A percentile compares a stretch with the other conserved stretches of the same genome.
Evolutionary conservation across 2,329 filamentous ascomycete species (phyloP).

Genomic region (Alternaria tenuissima): DNA sequence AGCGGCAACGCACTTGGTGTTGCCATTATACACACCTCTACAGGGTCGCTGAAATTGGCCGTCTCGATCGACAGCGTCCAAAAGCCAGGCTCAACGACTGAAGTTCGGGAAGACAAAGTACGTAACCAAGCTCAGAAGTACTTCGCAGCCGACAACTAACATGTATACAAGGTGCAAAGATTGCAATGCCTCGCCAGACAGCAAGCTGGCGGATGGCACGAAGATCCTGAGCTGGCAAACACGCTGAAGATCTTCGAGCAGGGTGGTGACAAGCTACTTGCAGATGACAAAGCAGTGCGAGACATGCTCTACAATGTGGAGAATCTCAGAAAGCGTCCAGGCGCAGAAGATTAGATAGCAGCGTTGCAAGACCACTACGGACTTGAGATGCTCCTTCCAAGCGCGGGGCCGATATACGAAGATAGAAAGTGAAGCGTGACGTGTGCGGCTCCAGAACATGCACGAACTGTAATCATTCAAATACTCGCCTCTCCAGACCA

Average conservation of each 20-base stretch:
- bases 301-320: slow-evolving; percentile 58
- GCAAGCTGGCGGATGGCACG: slow-evolving; percentile 33
- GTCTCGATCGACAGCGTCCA: slow-evolving; percentile 65
- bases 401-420: slow-evolving; percentile 11
- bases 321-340: slow-evolving; percentile 60
- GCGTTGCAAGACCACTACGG: slow-evolving; percentile 4
- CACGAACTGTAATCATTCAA: slow-evolving; percentile 25
- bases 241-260: slow-evolving; percentile 29
- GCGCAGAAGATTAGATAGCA: slow-evolving; percentile 43
- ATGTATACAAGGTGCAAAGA: slow-evolving; percentile 24
- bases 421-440: slow-evolving; percentile 24
- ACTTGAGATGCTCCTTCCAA: not conserved
- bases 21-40: slow-evolving; percentile 35
- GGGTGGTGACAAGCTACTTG: slow-evolving; percentile 21
- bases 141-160: slow-evolving; percentile 20
- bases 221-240: slow-evolving; percentile 24
- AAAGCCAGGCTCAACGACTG: slow-evolving; percentile 58
- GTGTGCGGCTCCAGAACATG: slow-evolving; percentile 27
- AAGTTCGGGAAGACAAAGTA: slow-evolving; percentile 45
- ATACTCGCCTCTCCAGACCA: slow-evolving; percentile 10
- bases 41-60: slow-evolving; percentile 35
- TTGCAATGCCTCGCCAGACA: slow-evolving; percentile 38
- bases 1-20: slow-evolving; percentile 72
- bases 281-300: slow-evolving; percentile 52
- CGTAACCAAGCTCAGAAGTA: slow-evolving; percentile 12